Percentiles rank a stretch among this genome's conserved stretches.
phyloP scores from a whole-genome alignment of 148 eudicot genomes.

The Fagopyrum esculentum region DNA sequence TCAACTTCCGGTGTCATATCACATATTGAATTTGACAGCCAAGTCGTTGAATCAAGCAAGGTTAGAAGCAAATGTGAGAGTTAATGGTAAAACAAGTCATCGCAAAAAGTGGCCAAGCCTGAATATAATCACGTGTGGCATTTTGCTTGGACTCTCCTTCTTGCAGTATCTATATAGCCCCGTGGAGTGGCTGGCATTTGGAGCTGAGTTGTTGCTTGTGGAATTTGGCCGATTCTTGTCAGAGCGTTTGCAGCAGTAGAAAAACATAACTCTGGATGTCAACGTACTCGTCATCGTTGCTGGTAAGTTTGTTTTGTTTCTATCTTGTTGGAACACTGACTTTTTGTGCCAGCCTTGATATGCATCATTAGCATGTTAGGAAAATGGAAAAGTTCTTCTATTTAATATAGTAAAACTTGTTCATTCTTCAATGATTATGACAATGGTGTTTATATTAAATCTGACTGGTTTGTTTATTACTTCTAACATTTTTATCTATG shows the following conservation, averaged over 20 bases:
- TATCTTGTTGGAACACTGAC: neutral
- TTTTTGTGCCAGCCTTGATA: neutral
- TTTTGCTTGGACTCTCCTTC: slow-evolving; percentile 47
- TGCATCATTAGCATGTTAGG: neutral
- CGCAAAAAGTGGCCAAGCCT: slow-evolving; percentile 78
- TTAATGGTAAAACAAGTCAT: slow-evolving; percentile 33
- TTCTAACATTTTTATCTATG: neutral
- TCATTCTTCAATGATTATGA: neutral
- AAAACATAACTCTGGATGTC: slow-evolving; percentile 48
- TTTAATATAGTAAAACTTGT: neutral
- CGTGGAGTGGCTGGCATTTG: slow-evolving; percentile 62
- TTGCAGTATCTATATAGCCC: slow-evolving; percentile 57
- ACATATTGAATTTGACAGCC: slow-evolving; percentile 29
- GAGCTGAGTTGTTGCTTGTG: slow-evolving; percentile 45
- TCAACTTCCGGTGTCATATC: neutral
- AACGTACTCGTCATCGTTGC: slow-evolving; percentile 68
- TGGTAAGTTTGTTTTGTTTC: slow-evolving; percentile 32
- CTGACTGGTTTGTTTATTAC: neutral
- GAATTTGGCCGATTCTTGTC: slow-evolving; percentile 49
- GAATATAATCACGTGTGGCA: slow-evolving; percentile 50
- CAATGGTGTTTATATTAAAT: neutral
- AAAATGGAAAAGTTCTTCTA: neutral
- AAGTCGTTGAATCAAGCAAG: slow-evolving; percentile 72
- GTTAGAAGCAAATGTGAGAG: slow-evolving; percentile 76
- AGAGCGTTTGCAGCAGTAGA: slow-evolving; percentile 41